Base-by-base conservation (phyloP, 805 yeast species). In the Pichia kluyveri region DNA sequence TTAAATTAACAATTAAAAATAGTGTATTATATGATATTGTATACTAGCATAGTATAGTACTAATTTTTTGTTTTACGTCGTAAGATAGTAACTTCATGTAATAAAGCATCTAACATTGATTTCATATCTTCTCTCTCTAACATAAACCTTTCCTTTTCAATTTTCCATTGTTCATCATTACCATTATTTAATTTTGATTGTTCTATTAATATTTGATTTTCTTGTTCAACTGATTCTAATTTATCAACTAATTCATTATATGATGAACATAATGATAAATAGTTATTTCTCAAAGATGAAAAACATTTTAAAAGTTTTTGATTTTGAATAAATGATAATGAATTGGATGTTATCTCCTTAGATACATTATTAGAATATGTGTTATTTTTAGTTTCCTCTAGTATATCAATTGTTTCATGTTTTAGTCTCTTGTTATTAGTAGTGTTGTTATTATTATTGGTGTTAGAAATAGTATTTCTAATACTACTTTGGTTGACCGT, bases 81-180 rank as follows among this genome's bases (percentile, higher is more conserved):
- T 7, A 52, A 45, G 27, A 48, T 23, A 26, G 46, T 55, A 2
- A 58, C 46, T 47, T 58, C 61, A 43, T 53, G 58, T 9, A 54
- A 36, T 14, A 56, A 46, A 15, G 52, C 55, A 38, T 60, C 61
- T 42, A 61, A 47, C 32, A 59, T 50, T 12, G 55, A 51, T 40
- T 60, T 61, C 47, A 60, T 46, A 34, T 60, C 60, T 40, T 51
- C 55, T 43, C 62, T 59, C 45, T 61, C 58, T 11, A 53, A 45
- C 23, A 48, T 49, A 37, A 56, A 39, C 27, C 52, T 52, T 14
- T 49, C 48, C 47, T 53, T 58, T 42, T 60, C 62, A 37, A 54
- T 23, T 44, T 44, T 30, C 46, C 45, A 44, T 28, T 41, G 42
- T 10, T 44, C 43, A 23, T 44, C 51, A 46, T 59, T 59, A 15